Conservation (phyloP, 129 eudicot genomes). For the Tagetes erecta region DNA sequence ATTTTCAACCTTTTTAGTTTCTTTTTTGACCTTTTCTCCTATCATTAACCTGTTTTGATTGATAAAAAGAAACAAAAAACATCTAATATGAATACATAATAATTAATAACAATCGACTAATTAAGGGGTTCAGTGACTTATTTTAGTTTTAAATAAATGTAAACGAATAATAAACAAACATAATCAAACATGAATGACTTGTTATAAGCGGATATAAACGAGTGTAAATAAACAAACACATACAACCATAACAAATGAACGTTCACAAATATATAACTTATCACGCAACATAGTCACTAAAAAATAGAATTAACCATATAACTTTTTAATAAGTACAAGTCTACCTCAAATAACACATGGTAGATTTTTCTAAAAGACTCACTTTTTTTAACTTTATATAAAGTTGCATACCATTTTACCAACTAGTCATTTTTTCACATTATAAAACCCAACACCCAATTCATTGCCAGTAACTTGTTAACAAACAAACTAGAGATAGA, state of each 20-base stretch:
- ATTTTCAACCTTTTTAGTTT: constrained; percentile 35
- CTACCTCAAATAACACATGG: not conserved
- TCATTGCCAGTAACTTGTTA: not conserved
- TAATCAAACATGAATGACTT: too few relatives aligned
- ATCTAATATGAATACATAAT: too few relatives aligned
- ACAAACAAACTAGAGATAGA: constrained; percentile 27
- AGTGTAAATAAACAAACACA: too few relatives aligned
- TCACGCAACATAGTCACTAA: not conserved
- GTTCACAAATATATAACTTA: too few relatives aligned
- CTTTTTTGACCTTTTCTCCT: constrained; percentile 21
- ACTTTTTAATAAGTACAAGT: too few relatives aligned
- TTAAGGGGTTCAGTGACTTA: too few relatives aligned
- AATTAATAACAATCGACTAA: too few relatives aligned
- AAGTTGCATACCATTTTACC: constrained; percentile 3
- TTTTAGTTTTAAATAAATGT: too few relatives aligned
- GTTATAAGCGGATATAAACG: too few relatives aligned
- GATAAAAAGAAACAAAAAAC: not conserved
- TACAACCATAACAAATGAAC: too few relatives aligned
- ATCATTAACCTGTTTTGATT: constrained; percentile 15
- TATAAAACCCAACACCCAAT: constrained; percentile 19
- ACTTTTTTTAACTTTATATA: not conserved
- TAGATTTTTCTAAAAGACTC: not conserved
- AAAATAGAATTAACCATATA: not conserved
- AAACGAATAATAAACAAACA: too few relatives aligned
- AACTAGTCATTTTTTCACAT: constrained; percentile 15